These are phyloP conservation scores for Dryas octopetala DNA, from an alignment of 306 rosid species.

Conservation along the genomic window DNA sequence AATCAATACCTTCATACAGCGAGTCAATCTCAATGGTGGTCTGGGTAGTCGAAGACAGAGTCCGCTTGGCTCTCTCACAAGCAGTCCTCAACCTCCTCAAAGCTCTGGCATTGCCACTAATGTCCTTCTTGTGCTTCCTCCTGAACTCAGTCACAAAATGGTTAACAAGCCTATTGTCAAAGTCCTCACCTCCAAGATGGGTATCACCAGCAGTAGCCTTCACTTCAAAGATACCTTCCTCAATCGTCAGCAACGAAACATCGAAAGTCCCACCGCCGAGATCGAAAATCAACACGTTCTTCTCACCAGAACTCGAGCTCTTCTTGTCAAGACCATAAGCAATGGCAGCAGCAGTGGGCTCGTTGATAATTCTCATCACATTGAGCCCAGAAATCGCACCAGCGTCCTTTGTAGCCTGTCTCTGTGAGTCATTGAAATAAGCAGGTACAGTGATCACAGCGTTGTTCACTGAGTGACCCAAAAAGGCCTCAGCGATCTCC, in stretches of 20 bases:
- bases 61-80: slow-evolving; percentile 50
- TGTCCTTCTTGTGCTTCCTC: slow-evolving; percentile 54
- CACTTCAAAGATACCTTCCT: too few species aligned
- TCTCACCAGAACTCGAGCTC: slow-evolving; percentile 33
- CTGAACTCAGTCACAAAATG: slow-evolving; percentile 45
- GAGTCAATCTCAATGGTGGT: slow-evolving; percentile 50
- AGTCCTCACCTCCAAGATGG: slow-evolving; percentile 55
- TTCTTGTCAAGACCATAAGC: slow-evolving; percentile 55
- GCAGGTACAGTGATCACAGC: slow-evolving; percentile 52
- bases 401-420: slow-evolving; percentile 51
- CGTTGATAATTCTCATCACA: slow-evolving; percentile 49
- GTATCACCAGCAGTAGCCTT: too few species aligned
- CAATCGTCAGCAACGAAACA: too few species aligned
- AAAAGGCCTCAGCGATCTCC: slow-evolving; percentile 47
- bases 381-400: slow-evolving; percentile 47
- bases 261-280: too few species aligned
- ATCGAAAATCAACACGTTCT: slow-evolving; percentile 46
- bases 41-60: slow-evolving; percentile 43
- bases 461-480: slow-evolving; percentile 34
- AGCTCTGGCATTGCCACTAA: slow-evolving; percentile 39
- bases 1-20: slow-evolving; percentile 46
- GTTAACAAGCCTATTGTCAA: slow-evolving; percentile 47
- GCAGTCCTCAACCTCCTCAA: slow-evolving; percentile 46
- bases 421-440: slow-evolving; percentile 48
- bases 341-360: slow-evolving; percentile 55